Percentiles rank a stretch among this genome's conserved stretches.
These are phyloP conservation scores for Antrodiella citrinella DNA, from an alignment of 768 basidiomycete genomes.

Conservation along the genomic window DNA sequence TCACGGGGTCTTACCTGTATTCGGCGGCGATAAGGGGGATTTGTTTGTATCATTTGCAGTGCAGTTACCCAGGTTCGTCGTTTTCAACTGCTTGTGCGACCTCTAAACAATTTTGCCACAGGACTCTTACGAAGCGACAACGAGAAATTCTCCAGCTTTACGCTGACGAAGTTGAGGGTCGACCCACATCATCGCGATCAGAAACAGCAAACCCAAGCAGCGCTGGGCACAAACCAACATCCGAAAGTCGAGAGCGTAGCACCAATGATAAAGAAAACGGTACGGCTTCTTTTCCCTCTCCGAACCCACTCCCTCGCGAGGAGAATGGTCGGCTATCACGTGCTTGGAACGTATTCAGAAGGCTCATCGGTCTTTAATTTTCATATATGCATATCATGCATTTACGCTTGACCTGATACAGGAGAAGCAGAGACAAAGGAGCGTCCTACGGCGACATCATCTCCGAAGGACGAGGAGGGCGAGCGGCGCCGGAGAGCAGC, in stretches of 20 bases:
- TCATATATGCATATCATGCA: slow-evolving; percentile 48
- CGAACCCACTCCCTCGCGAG: slow-evolving; percentile 38
- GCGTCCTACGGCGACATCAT: neutral
- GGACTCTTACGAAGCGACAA: slow-evolving; percentile 78
- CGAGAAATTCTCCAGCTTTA: slow-evolving; percentile 82
- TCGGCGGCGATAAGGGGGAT: slow-evolving; percentile 63
- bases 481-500: neutral
- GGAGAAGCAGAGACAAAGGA: neutral
- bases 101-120: no score
- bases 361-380: slow-evolving; percentile 64
- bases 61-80: slow-evolving; percentile 72
- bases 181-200: slow-evolving; percentile 18
- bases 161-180: slow-evolving; percentile 89
- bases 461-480: neutral
- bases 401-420: neutral
- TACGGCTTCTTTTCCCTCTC: slow-evolving; percentile 63
- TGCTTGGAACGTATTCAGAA: slow-evolving; percentile 58
- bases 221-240: slow-evolving; percentile 14
- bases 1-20: slow-evolving; percentile 66
- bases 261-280: slow-evolving; percentile 46
- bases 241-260: slow-evolving; percentile 14
- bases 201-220: slow-evolving; percentile 16
- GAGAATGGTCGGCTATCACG: slow-evolving; percentile 61
- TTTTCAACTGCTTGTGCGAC: no score
- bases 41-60: slow-evolving; percentile 85